Conservation (phyloP, 169 alveolate species). For the Eimeria sp. region DNA sequence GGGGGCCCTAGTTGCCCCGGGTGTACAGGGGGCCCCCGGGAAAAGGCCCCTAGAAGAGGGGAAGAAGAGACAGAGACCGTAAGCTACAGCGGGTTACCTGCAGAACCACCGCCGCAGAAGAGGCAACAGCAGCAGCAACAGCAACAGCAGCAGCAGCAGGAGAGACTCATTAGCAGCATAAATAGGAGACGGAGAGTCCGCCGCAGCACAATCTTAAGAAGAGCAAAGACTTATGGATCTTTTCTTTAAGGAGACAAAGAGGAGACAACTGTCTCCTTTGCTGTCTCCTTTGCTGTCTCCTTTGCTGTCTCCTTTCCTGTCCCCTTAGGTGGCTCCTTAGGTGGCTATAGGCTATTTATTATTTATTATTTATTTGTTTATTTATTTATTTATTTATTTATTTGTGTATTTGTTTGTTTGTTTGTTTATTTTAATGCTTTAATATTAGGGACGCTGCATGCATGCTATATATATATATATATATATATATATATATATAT, state of each 20-base stretch:
- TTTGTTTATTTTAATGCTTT: too few species aligned
- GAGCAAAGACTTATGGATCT: not conserved
- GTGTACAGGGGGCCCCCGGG: conserved; percentile 18
- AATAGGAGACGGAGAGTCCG: not conserved
- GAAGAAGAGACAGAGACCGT: not conserved
- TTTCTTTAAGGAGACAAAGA: not conserved
- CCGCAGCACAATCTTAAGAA: not conserved
- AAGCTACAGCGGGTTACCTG: not conserved
- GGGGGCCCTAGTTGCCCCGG: not conserved
- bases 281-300: too few species aligned
- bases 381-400: too few species aligned
- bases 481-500: too few species aligned
- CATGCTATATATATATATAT: too few species aligned
- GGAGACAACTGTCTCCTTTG: too few species aligned
- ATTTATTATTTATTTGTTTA: too few species aligned
- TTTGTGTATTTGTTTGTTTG: too few species aligned
- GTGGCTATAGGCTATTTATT: too few species aligned
- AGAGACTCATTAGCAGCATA: not conserved
- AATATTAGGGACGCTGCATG: too few species aligned
- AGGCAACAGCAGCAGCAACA: conserved; percentile 4
- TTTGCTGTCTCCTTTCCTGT: too few species aligned
- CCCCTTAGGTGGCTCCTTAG: too few species aligned
- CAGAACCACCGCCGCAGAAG: not conserved
- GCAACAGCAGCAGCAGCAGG: not conserved
- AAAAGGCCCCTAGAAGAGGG: not conserved